A percentile compares a stretch with the other conserved stretches of the same genome.
Evolutionary conservation across 176 grass and related monocot species (phyloP).

Genomic region (Paspalum notatum): DNA sequence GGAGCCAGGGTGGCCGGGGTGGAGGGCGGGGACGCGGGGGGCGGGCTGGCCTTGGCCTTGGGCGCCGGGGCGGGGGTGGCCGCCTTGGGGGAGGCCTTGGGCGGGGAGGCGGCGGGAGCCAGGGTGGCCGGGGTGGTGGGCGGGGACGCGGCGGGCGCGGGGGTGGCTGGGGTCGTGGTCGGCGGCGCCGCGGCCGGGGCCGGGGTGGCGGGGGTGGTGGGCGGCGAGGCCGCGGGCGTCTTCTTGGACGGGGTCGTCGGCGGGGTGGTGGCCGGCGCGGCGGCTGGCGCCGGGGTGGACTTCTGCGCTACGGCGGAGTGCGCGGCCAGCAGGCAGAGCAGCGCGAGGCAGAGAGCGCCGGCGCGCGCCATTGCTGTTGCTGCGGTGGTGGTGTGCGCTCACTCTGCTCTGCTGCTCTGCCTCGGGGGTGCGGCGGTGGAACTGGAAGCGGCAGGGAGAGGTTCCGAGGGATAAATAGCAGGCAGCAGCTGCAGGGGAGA

Average conservation of each 20-base stretch:
- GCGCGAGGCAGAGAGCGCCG: conserved; percentile 50
- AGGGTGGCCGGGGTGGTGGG: conserved; percentile 41
- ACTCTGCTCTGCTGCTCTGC: not conserved
- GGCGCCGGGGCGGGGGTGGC: conserved; percentile 17
- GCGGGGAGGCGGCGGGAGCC: conserved; percentile 44
- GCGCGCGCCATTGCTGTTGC: conserved; percentile 47
- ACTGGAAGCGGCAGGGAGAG: not conserved
- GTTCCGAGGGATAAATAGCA: conserved; percentile 55
- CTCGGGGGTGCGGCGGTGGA: conserved; percentile 13
- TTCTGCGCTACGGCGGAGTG: conserved; percentile 51
- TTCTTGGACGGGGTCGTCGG: conserved; percentile 40
- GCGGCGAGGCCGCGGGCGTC: conserved; percentile 29
- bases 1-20: not conserved
- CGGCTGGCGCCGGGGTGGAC: not conserved
- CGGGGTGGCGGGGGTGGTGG: conserved; percentile 1
- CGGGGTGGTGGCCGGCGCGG: conserved; percentile 38
- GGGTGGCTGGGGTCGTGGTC: conserved; percentile 44
- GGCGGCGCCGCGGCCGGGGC: conserved; percentile 27
- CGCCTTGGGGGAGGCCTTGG: conserved; percentile 40
- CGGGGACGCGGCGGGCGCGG: conserved; percentile 14
- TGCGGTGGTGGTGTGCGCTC: not conserved
- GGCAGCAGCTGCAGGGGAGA: not conserved
- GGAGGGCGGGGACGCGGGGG: conserved; percentile 1
- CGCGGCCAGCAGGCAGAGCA: conserved; percentile 54
- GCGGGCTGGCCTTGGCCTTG: conserved; percentile 36